Base-by-base conservation (phyloP, 139 green algal genomes). In the Diplosphaera chodatii region DNA sequence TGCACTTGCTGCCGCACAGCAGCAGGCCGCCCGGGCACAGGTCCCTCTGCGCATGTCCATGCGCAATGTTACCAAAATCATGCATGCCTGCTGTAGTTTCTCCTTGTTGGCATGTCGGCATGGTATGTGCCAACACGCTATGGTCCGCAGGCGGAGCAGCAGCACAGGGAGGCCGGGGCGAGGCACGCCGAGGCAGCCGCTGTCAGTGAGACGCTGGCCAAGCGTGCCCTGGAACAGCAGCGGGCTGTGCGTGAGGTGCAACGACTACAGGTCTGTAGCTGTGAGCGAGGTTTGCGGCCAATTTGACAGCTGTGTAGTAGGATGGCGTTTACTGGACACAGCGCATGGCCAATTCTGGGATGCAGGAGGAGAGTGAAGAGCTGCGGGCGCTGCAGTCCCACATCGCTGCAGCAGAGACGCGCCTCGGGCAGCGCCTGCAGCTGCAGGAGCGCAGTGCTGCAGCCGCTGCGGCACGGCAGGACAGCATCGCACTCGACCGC, bases 361-460 rank as follows among this genome's bases (percentile, higher is more conserved):
- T 18, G 16, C 48, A 59, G 41, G 41, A 76, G 67, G 33, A 70
- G 31, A 75, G 64, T n/a, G 72, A 74, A 41, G 77, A 82, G 65
- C 72, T 82, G 63, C 63, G 77, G 27, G 40, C 37, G 68, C 77
- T 82, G 64, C 62, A 76, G 77, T 71, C 76, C 27, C 71, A 74
- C 66, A 65, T 82, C 18, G 34, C 59, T 2, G 72, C 68, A 28
- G 72, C 72, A 20, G 5, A 78, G 72, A 68, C 71, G 62, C 69
- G 69, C 48, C 32, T 55, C 32, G 68, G 64, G 4, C 67, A 69
- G 10, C 32, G 70, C 55, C 62, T 68, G 25, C 71, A 82, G 76
- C 64, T 73, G 40, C 70, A 77, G 23, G 75, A 81, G 75, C 32
- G 31, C 25, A 32, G 1, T 20, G 37, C 48, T 16, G 30, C 40